Base-by-base conservation (phyloP, 805 yeast genomes). In the Candida wancherniae region DNA sequence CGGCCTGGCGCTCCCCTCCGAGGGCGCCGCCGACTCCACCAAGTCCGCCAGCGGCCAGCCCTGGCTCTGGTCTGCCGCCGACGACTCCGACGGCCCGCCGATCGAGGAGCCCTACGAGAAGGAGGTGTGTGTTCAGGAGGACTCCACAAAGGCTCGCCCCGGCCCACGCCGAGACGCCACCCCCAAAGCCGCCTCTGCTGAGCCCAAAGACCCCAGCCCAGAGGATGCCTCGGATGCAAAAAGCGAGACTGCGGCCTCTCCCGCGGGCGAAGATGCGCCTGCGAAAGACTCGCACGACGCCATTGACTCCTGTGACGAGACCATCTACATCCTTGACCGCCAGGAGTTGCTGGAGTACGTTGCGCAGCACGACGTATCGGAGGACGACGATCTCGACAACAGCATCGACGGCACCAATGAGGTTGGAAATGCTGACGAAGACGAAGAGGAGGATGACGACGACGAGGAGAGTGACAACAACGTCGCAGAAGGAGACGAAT, bases 71-170 rank as follows among this genome's bases (percentile, higher is more conserved):
- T n/a, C n/a, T 14, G 25, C 16, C 8, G 21, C 15, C 16, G 28
- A 14, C 5, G 31, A 26, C 12, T 26, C 39, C 4, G 29, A 33
- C 11, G 25, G 15, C 15, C 33, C 33, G 5, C 29, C 33, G 6
- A 16, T 21, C 11, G 32, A 28, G 18, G 37, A 33, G 22, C 16
- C 26, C 4, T 33, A 24, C 13, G 29, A 28, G 15, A 29, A 29
- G 5, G 23, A 24, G 10, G 24, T n/a, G n/a, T n/a, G n/a, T n/a
- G n/a, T n/a, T n/a, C n/a, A n/a, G n/a, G n/a, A n/a, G n/a, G n/a
- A n/a, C n/a, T n/a, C n/a, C n/a, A n/a, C n/a, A n/a, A n/a, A n/a
- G n/a, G n/a, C n/a, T n/a, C n/a, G n/a, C n/a, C n/a, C n/a, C n/a
- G n/a, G n/a, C n/a, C n/a, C n/a, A n/a, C n/a, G n/a, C n/a, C n/a